A percentile compares a stretch with the other conserved stretches of the same genome.
Conservation (phyloP, 169 alveolate species). For the Plasmodium gallinaceum region DNA sequence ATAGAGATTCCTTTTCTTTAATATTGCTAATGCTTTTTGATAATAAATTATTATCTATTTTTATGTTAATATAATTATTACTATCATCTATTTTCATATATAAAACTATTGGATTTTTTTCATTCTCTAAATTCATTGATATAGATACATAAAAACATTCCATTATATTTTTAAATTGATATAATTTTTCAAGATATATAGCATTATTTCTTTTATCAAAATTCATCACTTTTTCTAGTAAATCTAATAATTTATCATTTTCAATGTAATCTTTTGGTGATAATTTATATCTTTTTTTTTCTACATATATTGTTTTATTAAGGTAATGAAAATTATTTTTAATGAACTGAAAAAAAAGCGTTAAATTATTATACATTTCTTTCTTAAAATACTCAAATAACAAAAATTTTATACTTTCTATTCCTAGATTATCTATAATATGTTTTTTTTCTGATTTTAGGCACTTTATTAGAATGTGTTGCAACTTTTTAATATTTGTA, state of each 20-base stretch:
- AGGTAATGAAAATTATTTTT: constrained; percentile 20
- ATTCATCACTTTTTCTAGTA: constrained; percentile 28
- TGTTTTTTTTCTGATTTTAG: constrained; percentile 3
- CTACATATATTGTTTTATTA: neutral
- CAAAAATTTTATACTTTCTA: neutral
- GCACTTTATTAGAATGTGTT: neutral
- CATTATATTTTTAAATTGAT: constrained; percentile 5
- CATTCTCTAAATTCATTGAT: neutral
- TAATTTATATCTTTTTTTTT: constrained; percentile 17
- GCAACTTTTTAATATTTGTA: constrained; percentile 8
- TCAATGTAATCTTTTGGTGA: neutral
- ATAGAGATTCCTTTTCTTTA: neutral
- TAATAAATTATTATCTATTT: neutral
- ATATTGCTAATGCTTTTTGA: neutral
- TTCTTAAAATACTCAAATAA: constrained; percentile 38
- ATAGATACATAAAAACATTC: constrained; percentile 2
- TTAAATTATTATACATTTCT: constrained; percentile 17
- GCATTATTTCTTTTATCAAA: constrained; percentile 30
- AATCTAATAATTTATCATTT: neutral
- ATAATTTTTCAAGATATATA: constrained; percentile 7
- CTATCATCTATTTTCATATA: neutral
- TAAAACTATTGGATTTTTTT: neutral
- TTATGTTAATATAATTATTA: constrained; percentile 10
- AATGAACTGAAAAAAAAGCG: constrained; percentile 17
- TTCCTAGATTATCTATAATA: constrained; percentile 8